Evolutionary conservation across 2,329 filamentous ascomycete genomes (phyloP).

Genomic region (Apiospora saccharicola): DNA sequence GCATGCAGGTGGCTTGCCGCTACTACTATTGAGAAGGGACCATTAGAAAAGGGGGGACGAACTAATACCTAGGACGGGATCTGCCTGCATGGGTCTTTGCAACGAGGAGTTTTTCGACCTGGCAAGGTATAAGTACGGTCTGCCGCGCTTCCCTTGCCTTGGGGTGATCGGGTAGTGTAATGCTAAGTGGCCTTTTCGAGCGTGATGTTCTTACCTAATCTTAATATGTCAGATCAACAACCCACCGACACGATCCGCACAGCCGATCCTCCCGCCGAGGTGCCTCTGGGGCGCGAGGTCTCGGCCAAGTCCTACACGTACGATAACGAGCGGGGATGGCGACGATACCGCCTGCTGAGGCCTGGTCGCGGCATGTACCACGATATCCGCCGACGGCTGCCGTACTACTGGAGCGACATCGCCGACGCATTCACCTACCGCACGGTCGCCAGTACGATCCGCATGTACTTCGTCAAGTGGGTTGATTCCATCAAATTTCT

Average conservation of each 20-base stretch:
- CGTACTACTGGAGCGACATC: conserved; percentile 63
- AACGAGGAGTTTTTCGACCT: not conserved
- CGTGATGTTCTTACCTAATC: too few species aligned
- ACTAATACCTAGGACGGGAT: not conserved
- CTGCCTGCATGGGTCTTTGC: not conserved
- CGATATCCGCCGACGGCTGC: conserved; percentile 54
- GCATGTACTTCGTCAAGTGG: conserved; percentile 66
- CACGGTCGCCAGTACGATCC: conserved; percentile 60
- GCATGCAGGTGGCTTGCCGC: too few species aligned
- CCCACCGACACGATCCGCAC: not conserved
- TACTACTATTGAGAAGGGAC: too few species aligned
- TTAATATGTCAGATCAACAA: not conserved
- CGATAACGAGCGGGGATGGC: conserved; percentile 48
- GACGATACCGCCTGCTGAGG: conserved; percentile 48
- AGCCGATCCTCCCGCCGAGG: not conserved
- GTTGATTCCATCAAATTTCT: not conserved
- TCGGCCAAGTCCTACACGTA: conserved; percentile 39
- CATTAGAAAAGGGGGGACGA: not conserved
- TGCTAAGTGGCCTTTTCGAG: too few species aligned
- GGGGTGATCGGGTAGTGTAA: too few species aligned
- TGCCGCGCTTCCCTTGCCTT: too few species aligned
- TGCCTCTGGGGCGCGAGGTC: not conserved
- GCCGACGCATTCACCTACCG: conserved; percentile 62
- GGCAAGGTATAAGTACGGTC: not conserved
- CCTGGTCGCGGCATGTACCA: conserved; percentile 61